These are phyloP conservation scores for Neopestalotiopsis rosae DNA, from an alignment of 2,329 filamentous ascomycete genomes.

Conservation along the genomic window DNA sequence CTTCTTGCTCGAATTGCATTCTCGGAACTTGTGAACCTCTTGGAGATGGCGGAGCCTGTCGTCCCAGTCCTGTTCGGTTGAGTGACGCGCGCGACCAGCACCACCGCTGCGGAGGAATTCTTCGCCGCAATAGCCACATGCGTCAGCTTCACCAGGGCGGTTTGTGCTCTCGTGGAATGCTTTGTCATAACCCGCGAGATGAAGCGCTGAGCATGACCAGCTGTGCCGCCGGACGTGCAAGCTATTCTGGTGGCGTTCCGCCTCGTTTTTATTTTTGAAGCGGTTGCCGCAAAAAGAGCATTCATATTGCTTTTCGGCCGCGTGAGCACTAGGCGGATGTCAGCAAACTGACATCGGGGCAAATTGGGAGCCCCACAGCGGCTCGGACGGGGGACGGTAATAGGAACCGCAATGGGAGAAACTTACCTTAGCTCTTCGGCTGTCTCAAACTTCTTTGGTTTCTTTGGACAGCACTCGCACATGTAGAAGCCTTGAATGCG, in stretches of 20 bases:
- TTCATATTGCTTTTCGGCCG: slow-evolving; percentile 95
- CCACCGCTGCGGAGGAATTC: slow-evolving; percentile 71
- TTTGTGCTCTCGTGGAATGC: slow-evolving; percentile 85
- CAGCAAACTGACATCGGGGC: slow-evolving; percentile 19
- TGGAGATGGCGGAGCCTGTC: slow-evolving; percentile 85
- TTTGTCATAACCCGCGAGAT: slow-evolving; percentile 67
- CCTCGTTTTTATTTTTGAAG: slow-evolving; percentile 99
- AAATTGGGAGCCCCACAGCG: neutral
- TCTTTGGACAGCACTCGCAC: slow-evolving; percentile 96
- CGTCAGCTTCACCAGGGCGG: slow-evolving; percentile 72
- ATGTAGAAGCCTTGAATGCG: slow-evolving; percentile 64
- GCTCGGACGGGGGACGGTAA: neutral
- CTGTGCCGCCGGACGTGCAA: slow-evolving; percentile 91
- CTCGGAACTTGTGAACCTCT: slow-evolving; percentile 92
- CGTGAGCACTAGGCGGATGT: slow-evolving; percentile 60
- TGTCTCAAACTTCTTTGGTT: slow-evolving; percentile 92
- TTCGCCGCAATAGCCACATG: slow-evolving; percentile 93
- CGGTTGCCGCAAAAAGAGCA: slow-evolving; percentile 92
- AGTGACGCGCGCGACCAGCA: slow-evolving; percentile 44
- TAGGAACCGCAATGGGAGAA: neutral
- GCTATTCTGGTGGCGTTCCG: slow-evolving; percentile 94
- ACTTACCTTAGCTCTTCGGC: slow-evolving; percentile 83
- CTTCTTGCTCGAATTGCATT: slow-evolving; percentile 98
- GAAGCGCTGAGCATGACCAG: slow-evolving; percentile 92
- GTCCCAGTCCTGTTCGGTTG: slow-evolving; percentile 89